Evolutionary conservation across 208 protist genomes (phyloP).

Genomic region (Polymyxa betae): DNA sequence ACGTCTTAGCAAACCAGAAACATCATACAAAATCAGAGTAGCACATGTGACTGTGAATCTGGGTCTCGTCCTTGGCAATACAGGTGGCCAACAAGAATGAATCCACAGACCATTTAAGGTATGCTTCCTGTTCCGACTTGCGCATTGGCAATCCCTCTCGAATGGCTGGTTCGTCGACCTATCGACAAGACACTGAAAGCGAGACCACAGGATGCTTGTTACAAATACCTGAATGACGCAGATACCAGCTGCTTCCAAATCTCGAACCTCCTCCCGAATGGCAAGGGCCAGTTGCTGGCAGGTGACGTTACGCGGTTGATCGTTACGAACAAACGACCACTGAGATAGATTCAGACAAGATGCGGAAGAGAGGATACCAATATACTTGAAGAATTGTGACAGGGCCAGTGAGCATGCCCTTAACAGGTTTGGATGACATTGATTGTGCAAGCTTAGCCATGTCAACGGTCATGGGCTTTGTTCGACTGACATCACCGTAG

Average conservation of each 20-base stretch:
- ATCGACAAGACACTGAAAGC: no score
- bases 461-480: not conserved
- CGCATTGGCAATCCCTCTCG: not conserved
- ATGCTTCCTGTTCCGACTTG: not conserved
- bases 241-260: not conserved
- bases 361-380: no score
- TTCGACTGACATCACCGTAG: not conserved
- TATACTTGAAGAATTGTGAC: not conserved
- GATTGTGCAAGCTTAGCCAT: not conserved
- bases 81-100: not conserved
- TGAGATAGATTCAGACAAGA: no score
- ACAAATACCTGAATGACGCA: not conserved
- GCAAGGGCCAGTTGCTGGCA: not conserved
- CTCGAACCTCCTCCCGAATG: not conserved
- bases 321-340: not conserved
- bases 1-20: no score
- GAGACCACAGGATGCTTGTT: no score
- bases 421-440: not conserved
- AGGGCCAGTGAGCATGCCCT: not conserved
- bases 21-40: conserved; percentile 17
- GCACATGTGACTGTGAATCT: not conserved
- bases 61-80: not conserved
- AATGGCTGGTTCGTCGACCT: conserved; percentile 13
- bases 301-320: not conserved
- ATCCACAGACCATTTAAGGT: not conserved